phyloP scores from a whole-genome alignment of 805 yeast species.

The Kockiozyma suomiensis region DNA sequence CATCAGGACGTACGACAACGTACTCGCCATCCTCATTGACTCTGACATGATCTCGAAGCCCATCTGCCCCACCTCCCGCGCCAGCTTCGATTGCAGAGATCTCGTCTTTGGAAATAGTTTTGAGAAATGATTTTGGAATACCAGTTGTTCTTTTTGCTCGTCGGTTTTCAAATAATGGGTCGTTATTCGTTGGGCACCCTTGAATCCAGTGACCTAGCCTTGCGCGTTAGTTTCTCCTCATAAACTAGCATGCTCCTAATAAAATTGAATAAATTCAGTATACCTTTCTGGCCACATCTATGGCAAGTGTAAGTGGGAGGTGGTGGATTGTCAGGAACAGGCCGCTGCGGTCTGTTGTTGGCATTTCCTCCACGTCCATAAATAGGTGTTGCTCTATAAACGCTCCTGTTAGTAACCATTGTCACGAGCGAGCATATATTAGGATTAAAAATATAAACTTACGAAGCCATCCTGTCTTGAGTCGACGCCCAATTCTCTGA shows the following conservation, averaged over 20 bases:
- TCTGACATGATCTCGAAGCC: constrained; percentile 52
- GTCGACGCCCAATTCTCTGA: constrained; percentile 94
- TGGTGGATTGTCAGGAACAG: constrained; percentile 67
- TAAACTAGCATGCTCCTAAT: not conserved
- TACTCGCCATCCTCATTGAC: constrained; percentile 93
- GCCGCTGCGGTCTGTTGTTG: constrained; percentile 17
- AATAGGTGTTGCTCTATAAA: constrained; percentile 67
- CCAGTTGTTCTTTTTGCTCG: constrained; percentile 92
- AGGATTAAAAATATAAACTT: not conserved
- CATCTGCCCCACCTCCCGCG: constrained; percentile 38
- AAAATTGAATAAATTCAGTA: not conserved
- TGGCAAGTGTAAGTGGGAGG: constrained; percentile 97
- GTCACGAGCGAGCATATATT: not conserved
- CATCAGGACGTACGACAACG: constrained; percentile 94
- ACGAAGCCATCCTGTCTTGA: constrained; percentile 77
- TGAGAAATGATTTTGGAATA: constrained; percentile 90
- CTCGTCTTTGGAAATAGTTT: constrained; percentile 75
- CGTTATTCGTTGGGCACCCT: constrained; percentile 91
- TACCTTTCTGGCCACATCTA: constrained; percentile 85
- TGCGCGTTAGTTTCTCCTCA: too few relatives aligned
- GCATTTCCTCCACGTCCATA: constrained; percentile 44
- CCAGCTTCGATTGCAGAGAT: constrained; percentile 53
- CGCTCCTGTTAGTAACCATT: too few relatives aligned
- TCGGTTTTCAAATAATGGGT: constrained; percentile 92
- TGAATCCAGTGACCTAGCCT: constrained; percentile 80